phyloP scores from a whole-genome alignment of 164 flowering plant genomes.

The Stephania cephalantha region DNA sequence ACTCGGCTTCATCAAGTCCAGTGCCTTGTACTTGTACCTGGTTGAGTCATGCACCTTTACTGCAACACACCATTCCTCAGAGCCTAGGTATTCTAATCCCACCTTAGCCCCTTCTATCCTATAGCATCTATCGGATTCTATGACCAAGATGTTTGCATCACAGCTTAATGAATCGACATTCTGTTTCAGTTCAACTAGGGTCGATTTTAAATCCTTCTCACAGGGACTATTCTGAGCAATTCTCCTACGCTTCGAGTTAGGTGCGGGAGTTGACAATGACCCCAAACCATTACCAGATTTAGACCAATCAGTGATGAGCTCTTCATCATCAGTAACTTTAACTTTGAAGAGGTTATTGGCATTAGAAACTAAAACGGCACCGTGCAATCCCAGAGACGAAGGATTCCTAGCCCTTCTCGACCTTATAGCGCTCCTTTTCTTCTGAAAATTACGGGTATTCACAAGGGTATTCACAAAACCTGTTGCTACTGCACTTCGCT shows the following conservation, averaged over 20 bases:
- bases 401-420: conserved; percentile 33
- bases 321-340: conserved; percentile 8
- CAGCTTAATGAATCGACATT: conserved; percentile 39
- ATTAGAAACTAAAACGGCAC: background rate
- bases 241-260: conserved; percentile 28
- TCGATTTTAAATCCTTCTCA: conserved; percentile 23
- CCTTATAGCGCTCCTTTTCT: conserved; percentile 45
- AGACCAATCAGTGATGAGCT: conserved; percentile 26
- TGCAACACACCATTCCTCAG: conserved; percentile 52
- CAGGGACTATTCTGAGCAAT: conserved; percentile 18
- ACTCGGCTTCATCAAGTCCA: conserved; percentile 53
- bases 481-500: conserved; percentile 18
- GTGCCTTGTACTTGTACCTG: conserved; percentile 40
- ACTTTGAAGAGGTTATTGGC: background rate
- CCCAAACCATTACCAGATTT: conserved; percentile 20
- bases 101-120: conserved; percentile 56
- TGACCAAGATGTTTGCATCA: conserved; percentile 51
- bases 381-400: conserved; percentile 15
- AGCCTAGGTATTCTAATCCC: conserved; percentile 36
- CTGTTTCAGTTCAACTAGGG: conserved; percentile 18
- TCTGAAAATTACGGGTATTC: conserved; percentile 32
- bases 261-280: conserved; percentile 18
- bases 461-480: conserved; percentile 19
- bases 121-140: conserved; percentile 58
- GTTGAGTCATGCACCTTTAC: conserved; percentile 44